Base-by-base conservation (phyloP, 148 eudicot genomes). In the Rhododendron williamsianum region DNA sequence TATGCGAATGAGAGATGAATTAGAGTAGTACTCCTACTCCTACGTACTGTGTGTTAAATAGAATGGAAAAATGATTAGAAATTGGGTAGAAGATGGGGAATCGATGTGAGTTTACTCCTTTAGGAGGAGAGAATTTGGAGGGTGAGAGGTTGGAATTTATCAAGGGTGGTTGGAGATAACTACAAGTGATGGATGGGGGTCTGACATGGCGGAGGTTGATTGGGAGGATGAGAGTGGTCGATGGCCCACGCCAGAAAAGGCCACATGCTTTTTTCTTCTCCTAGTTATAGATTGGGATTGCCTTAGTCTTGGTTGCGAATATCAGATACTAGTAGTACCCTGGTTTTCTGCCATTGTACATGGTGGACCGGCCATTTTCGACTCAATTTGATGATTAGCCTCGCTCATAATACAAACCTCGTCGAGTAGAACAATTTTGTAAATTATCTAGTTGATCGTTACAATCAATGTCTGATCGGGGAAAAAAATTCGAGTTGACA, bases 121-220 rank as follows among this genome's bases (percentile, higher is more conserved):
- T 41, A 41, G 45, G 8, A 6, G 45, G 45, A 0, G 45, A 41
- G 43, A 41, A 41, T 41, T 41, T 41, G 43, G 43, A 41, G 43
- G 73, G n/a, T 10, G 73, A 45, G 67, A 78, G 30, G 46, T 1
- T 25, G 54, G 76, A 36, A 35, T 46, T 41, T 46, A 80, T 41
- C 2, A 85, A 54, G 19, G n/a, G 77, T 63, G n/a, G 81, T 67
- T 51, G 52, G 48, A 18, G 69, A 15, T 19, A 4, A 41, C 0
- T 41, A 5, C 6, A 65, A n/a, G 27, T 65, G 3, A 65, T n/a
- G 10, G 49, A 46, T 46, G 2, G 30, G 41, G 84, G 65, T 77
- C 48, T 67, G 83, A 81, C 80, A 41, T 54, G 84, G 80, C 25
- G 67, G 73, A 41, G 80, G 10, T 60, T 27, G 77, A 87, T 56